Percentiles rank a stretch among this genome's conserved stretches.
phyloP scores from a whole-genome alignment of 768 basidiomycete genomes.

The Calocybe cyanea region DNA sequence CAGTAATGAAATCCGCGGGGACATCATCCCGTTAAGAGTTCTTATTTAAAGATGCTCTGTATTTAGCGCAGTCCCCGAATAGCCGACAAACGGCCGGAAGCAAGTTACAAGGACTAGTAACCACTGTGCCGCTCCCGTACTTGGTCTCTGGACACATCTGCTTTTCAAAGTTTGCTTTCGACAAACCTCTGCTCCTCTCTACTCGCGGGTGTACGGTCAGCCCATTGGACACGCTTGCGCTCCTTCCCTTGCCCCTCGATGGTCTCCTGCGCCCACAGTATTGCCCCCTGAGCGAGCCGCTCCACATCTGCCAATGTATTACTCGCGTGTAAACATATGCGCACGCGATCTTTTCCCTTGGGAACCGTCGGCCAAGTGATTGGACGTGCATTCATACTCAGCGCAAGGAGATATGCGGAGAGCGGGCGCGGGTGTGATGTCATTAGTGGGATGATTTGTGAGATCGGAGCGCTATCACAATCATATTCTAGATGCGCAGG shows the following conservation, averaged over 20 bases:
- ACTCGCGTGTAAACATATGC: slow-evolving; percentile 84
- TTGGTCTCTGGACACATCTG: background rate
- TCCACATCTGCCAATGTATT: slow-evolving; percentile 67
- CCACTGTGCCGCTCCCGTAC: too few species aligned
- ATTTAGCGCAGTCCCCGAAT: too few species aligned
- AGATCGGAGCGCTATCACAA: slow-evolving; percentile 25
- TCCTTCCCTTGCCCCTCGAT: slow-evolving; percentile 17
- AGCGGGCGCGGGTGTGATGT: slow-evolving; percentile 75
- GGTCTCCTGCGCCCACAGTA: slow-evolving; percentile 43
- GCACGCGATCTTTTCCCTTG: slow-evolving; percentile 75
- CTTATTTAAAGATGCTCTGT: too few species aligned
- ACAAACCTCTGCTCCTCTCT: background rate
- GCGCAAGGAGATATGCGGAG: slow-evolving; percentile 55
- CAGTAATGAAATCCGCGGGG: too few species aligned
- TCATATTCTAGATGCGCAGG: slow-evolving; percentile 27
- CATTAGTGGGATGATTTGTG: slow-evolving; percentile 85
- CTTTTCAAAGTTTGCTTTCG: background rate
- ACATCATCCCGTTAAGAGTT: too few species aligned
- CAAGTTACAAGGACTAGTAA: too few species aligned
- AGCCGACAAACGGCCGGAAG: too few species aligned
- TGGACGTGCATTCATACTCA: slow-evolving; percentile 64
- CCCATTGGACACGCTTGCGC: background rate
- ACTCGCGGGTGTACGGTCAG: background rate
- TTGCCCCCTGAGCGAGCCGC: slow-evolving; percentile 45
- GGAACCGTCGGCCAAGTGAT: slow-evolving; percentile 91